Percentiles rank a stretch among this genome's conserved stretches.
Evolutionary conservation across 306 rosid genomes (phyloP).

Genomic region (Citrullus amarus): DNA sequence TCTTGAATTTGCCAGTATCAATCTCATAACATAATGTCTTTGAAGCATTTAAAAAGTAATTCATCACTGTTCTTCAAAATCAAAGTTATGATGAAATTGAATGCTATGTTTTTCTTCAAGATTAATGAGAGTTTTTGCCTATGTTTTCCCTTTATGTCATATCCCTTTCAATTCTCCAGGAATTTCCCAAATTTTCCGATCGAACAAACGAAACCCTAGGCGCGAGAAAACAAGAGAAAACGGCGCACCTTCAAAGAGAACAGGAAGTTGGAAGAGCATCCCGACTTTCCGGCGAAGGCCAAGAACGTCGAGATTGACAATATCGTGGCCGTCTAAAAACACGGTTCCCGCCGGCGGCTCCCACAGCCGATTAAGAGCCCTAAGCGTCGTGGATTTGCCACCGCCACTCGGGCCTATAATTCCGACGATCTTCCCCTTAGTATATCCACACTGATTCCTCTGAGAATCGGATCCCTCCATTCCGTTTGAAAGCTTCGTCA

Average conservation of each 20-base stretch:
- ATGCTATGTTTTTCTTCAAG: background rate
- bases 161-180: background rate
- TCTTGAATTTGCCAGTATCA: background rate
- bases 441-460: conserved; percentile 37
- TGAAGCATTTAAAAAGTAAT: background rate
- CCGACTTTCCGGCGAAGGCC: conserved; percentile 82
- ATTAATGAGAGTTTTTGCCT: background rate
- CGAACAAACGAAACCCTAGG: background rate
- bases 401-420: conserved; percentile 92
- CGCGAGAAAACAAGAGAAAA: background rate
- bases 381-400: conserved; percentile 75
- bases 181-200: background rate
- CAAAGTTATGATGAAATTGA: background rate
- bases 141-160: no score
- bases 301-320: conserved; percentile 51
- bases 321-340: conserved; percentile 54
- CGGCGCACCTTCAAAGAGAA: conserved; percentile 57
- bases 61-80: background rate
- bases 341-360: conserved; percentile 61
- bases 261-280: conserved; percentile 95
- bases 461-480: conserved; percentile 26
- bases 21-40: background rate
- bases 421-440: conserved; percentile 56
- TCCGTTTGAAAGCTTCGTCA: conserved; percentile 11
- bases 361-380: conserved; percentile 85